Evolutionary conservation across 2,329 filamentous ascomycete species (phyloP), one percentile per base, ranked within the genome.

Genomic region (Botryosphaeria agaves): DNA sequence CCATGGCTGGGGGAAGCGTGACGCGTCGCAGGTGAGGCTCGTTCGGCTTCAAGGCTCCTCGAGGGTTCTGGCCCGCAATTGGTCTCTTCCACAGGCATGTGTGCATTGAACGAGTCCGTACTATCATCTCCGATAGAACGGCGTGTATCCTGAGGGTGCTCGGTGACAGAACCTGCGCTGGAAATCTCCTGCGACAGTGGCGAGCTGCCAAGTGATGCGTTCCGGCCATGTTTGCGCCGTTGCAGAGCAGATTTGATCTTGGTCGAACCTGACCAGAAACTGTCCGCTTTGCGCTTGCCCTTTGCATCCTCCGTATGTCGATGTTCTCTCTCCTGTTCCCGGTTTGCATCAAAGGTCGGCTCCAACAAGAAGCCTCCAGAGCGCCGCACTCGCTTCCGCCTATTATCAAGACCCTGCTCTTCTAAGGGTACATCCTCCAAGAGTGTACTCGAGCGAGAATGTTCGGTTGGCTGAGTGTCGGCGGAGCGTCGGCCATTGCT

Each of bases 321-420:
- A 8, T 17, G n/a, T 18, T 12, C 11, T 38, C 40, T 24, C 43
- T 31, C 7, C 34, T 39, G 21, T 45, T 39, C 19, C 43, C 32
- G n/a, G 26, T 14, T 25, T 4, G 36, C 47, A 37, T 45, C 36
- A 36, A 55, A 46, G 39, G 52, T 39, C 14, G 52, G 43, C 20
- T 64, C 60, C 21, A 68, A 46, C 25, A 69, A 41, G 34, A 61
- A 61, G 3, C 55, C 54, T 31, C 57, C 47, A 5, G 56, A 56
- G 37, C 38, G 51, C 48, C 4, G 51, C 42, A 9, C 47, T 38
- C 27, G 38, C 37, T 28, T 7, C 11, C 17, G 23, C 11, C 26
- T 16, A 15, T n/a, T 6, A 11, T n/a, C 16, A 21, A 18, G 11
- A 11, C 17, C 28, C 6, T 15, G 19, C 18, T 29, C 7, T 23